Evolutionary conservation across 345 rosid genomes (phyloP), one percentile per base, ranked within the genome.

Genomic region (Eutrema japonicum): DNA sequence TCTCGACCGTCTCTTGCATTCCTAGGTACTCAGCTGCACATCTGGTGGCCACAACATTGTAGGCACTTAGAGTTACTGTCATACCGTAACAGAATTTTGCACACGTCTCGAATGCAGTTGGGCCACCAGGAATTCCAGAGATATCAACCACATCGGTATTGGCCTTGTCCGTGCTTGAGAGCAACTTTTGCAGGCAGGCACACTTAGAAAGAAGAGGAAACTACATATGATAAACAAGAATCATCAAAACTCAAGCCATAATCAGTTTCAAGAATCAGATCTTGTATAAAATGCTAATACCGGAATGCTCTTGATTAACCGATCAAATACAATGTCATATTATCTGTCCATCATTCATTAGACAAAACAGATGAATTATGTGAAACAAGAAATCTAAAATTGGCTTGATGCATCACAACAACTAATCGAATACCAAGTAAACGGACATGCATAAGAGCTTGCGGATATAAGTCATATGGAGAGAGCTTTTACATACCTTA

Each of bases 151-250:
- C 93, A 54, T 85, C 69, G 33, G 56, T 36, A 4, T 72, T 85
- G 51, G 85, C 88, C 27, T 82, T 89, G 41, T 75, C 79, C 36
- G 77, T 22, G 48, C 70, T 67, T 49, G 83, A 78, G 29, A 85
- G 87, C 56, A 83, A 63, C 80, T 86, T 92, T 80, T 88, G 96
- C 26, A 92, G 71, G 65, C 66, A 74, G 14, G 85, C 85, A 66
- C 94, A 78, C 63, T 92, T 92, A 4, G 96, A 89, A 64, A 92
- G 85, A 35, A 92, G 92, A 66, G 97, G 97, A 77, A 92, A 92
- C 97, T 92, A 86, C 80, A 59, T 4, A 59, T 41, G 26, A 51
- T 42, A 50, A 53, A 48, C 26, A n/a, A 64, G 33, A 77, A 71
- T 32, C 54, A 64, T 70, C 13, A 55, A 70, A 40, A 1, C 42